phyloP scores from a whole-genome alignment of 805 yeast species.

The Naumovozyma baii region DNA sequence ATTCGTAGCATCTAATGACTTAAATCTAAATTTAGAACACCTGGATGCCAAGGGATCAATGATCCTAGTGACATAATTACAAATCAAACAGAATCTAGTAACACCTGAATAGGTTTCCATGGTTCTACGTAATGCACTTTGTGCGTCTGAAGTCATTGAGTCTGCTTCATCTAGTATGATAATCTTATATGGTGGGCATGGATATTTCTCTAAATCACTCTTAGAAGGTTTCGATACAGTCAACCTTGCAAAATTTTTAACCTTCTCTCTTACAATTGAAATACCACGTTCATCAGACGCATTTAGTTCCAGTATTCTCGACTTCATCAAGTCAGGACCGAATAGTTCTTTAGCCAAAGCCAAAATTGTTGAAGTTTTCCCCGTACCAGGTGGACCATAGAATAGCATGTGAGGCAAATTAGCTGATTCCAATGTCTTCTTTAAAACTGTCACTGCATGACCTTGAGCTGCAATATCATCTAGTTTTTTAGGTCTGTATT shows the following conservation, averaged over 20 bases:
- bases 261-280: conserved; percentile 74
- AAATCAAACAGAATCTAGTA: conserved; percentile 86
- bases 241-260: conserved; percentile 77
- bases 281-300: conserved; percentile 92
- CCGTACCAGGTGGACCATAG: conserved; percentile 93
- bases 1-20: conserved; percentile 57
- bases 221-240: conserved; percentile 71
- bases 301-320: conserved; percentile 71
- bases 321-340: conserved; percentile 59
- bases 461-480: conserved; percentile 89
- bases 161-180: conserved; percentile 93
- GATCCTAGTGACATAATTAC: conserved; percentile 93
- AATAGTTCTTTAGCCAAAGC: conserved; percentile 74
- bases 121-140: conserved; percentile 87
- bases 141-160: conserved; percentile 96
- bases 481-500: conserved; percentile 80
- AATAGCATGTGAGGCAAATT: conserved; percentile 87
- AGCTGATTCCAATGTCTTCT: conserved; percentile 66
- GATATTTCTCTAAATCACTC: conserved; percentile 62
- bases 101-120: conserved; percentile 85
- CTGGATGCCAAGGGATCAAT: conserved; percentile 95
- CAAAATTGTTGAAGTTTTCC: conserved; percentile 79
- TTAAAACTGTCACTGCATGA: conserved; percentile 74
- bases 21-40: conserved; percentile 90
- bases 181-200: conserved; percentile 94